These are phyloP conservation scores for Larix sibirica DNA, from an alignment of 83 land plant genomes.

Conservation along the genomic window DNA sequence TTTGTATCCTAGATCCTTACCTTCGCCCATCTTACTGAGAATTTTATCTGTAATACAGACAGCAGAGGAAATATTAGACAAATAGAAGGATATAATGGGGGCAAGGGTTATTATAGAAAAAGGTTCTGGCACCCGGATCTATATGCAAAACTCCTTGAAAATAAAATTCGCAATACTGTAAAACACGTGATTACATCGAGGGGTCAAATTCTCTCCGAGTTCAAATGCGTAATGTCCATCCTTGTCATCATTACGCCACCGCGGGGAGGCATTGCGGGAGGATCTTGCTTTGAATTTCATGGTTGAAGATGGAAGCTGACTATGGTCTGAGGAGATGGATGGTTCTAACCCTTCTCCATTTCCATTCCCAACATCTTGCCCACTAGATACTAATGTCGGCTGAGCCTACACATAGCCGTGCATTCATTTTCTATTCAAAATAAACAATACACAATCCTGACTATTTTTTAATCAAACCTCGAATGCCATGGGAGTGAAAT, in stretches of 20 bases:
- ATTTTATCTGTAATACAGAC: constrained; percentile 55
- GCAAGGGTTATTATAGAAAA: neutral
- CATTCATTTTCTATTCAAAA: constrained; percentile 24
- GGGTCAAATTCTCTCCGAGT: constrained; percentile 90
- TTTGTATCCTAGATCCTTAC: constrained; percentile 21
- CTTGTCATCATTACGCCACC: constrained; percentile 90
- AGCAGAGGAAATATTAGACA: neutral
- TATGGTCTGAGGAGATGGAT: too few species aligned
- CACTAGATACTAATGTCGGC: constrained; percentile 21
- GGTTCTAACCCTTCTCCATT: constrained; percentile 39
- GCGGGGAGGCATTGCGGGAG: constrained; percentile 70
- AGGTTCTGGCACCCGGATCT: too few species aligned
- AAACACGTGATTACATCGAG: constrained; percentile 83
- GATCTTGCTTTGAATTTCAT: constrained; percentile 30
- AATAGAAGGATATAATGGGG: neutral
- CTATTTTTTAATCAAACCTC: too few species aligned
- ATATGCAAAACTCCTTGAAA: neutral
- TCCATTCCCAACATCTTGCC: constrained; percentile 39
- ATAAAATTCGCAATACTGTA: neutral
- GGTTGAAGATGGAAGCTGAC: constrained; percentile 22
- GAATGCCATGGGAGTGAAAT: too few species aligned
- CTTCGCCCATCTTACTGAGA: constrained; percentile 73
- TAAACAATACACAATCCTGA: neutral
- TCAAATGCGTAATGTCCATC: constrained; percentile 95
- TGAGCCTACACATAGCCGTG: constrained; percentile 69